phyloP scores from a whole-genome alignment of 2,329 filamentous ascomycete genomes.

The Hypoxylon sp. region DNA sequence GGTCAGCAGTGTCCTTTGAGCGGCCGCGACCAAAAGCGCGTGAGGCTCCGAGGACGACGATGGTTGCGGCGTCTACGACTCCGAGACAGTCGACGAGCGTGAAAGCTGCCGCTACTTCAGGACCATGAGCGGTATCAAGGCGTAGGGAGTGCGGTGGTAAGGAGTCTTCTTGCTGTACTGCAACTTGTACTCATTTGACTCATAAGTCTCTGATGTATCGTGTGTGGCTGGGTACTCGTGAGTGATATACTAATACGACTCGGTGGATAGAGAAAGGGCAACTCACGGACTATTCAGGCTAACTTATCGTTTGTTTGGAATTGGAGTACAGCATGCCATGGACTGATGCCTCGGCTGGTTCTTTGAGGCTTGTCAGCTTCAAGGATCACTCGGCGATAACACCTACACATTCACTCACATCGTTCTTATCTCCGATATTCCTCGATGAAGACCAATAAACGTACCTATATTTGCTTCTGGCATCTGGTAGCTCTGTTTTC shows the following conservation, averaged over 20 bases:
- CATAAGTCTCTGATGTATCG: too few species aligned
- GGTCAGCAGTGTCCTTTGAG: conserved; percentile 54
- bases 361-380: neutral
- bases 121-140: conserved; percentile 32
- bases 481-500: too few species aligned
- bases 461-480: too few species aligned
- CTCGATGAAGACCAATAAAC: too few species aligned
- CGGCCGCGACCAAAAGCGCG: conserved; percentile 42
- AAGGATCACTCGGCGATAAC: neutral
- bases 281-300: neutral
- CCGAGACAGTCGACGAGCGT: neutral
- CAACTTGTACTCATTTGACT: conserved; percentile 45
- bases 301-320: too few species aligned
- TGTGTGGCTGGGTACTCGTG: neutral
- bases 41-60: neutral
- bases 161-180: conserved; percentile 47
- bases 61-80: conserved; percentile 8
- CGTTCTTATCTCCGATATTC: neutral
- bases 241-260: neutral
- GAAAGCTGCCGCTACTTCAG: conserved; percentile 15
- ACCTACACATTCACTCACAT: neutral
- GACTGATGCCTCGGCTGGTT: neutral
- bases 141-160: conserved; percentile 52
- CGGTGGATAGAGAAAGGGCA: neutral
- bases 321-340: neutral